Conservation (phyloP, 1,284 basidiomycete genomes). For the Fomitopsis palustris region DNA sequence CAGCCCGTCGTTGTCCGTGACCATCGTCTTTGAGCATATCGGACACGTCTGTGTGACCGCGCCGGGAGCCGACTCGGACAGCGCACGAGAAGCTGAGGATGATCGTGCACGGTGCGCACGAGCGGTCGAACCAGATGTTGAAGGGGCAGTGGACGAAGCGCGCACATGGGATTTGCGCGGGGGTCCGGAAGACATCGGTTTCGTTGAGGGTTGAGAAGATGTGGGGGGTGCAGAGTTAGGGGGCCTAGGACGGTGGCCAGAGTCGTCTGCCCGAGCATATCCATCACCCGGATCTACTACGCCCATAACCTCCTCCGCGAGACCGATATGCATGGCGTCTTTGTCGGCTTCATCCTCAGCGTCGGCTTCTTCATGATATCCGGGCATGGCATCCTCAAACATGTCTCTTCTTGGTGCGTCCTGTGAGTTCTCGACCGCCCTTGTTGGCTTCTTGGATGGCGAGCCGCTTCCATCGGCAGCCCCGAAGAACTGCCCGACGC, state of each 20-base stretch:
- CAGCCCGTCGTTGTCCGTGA: constrained; percentile 61
- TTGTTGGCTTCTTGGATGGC: constrained; percentile 38
- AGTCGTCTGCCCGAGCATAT: not conserved
- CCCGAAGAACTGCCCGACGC: constrained; percentile 53
- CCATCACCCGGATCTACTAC: constrained; percentile 25
- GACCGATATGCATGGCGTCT: constrained; percentile 33
- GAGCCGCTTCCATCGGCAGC: constrained; percentile 28
- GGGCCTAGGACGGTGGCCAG: constrained; percentile 11
- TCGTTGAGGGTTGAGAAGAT: not conserved
- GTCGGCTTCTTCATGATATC: constrained; percentile 38
- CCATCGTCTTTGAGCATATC: constrained; percentile 53
- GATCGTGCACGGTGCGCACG: constrained; percentile 1
- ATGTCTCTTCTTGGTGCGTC: constrained; percentile 3
- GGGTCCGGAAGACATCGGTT: not conserved
- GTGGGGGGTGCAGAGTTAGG: constrained; percentile 1
- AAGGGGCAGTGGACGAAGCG: not conserved
- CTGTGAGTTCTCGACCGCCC: constrained; percentile 4
- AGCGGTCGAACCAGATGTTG: not conserved
- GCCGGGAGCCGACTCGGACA: constrained; percentile 15
- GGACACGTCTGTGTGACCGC: constrained; percentile 48
- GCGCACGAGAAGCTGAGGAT: not conserved
- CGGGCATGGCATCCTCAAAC: constrained; percentile 45
- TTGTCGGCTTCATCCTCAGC: constrained; percentile 25
- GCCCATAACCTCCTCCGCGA: constrained; percentile 50
- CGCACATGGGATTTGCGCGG: not conserved